These are phyloP conservation scores for Leucosporidium yakuticum DNA, from an alignment of 768 basidiomycete species.

Conservation along the genomic window DNA sequence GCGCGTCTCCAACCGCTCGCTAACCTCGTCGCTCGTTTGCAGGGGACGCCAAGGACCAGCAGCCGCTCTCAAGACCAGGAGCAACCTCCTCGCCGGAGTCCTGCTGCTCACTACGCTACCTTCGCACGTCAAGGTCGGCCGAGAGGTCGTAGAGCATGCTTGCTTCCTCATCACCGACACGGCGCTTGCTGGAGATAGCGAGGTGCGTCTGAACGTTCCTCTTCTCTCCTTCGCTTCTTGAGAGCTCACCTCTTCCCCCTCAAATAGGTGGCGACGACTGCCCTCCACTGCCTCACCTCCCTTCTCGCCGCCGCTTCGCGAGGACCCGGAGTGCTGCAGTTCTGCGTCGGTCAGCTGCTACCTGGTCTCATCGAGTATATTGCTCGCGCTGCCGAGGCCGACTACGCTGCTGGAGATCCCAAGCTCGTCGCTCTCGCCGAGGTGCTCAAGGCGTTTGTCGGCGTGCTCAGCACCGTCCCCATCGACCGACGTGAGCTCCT, in stretches of 20 bases:
- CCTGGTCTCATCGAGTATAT: conserved; percentile 77
- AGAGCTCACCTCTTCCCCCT: background rate
- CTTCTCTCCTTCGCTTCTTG: background rate
- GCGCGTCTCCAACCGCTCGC: too few relatives aligned
- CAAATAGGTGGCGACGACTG: conserved; percentile 67
- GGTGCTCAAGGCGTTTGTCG: conserved; percentile 71
- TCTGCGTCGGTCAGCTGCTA: conserved; percentile 64
- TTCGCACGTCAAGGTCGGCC: conserved; percentile 59
- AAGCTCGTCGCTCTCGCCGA: conserved; percentile 53
- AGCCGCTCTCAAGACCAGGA: conserved; percentile 76
- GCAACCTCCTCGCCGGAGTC: conserved; percentile 78
- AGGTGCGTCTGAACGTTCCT: conserved; percentile 51
- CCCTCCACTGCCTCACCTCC: conserved; percentile 83
- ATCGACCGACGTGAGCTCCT: conserved; percentile 58
- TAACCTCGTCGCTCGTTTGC: background rate
- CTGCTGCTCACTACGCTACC: conserved; percentile 78
- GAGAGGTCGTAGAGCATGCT: conserved; percentile 70
- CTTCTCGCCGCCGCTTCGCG: conserved; percentile 64
- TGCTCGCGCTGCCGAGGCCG: conserved; percentile 57
- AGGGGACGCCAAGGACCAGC: conserved; percentile 75
- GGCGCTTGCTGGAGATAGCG: conserved; percentile 57
- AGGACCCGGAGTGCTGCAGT: conserved; percentile 58
- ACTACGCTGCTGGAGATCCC: conserved; percentile 42
- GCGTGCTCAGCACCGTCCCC: conserved; percentile 55
- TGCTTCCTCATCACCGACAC: conserved; percentile 80